phyloP scores from a whole-genome alignment of 2,329 filamentous ascomycete species.

The Clonostachys sp. region DNA sequence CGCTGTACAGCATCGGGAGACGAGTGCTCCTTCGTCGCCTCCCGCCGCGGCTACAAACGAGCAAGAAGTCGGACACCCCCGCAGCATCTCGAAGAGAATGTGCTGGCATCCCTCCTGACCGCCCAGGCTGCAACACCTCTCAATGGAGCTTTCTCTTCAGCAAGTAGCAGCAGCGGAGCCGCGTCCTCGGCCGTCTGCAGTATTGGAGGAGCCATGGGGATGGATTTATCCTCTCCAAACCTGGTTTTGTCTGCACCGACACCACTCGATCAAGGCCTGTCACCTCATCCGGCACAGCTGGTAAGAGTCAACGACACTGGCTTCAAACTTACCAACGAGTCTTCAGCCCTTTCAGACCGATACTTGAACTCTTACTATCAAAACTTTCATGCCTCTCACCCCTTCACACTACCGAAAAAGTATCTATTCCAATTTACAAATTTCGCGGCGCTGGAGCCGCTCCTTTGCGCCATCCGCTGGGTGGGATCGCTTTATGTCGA shows the following conservation, averaged over 20 bases:
- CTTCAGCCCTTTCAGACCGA: slow-evolving; percentile 34
- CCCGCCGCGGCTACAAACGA: slow-evolving; percentile 71
- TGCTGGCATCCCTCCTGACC: slow-evolving; percentile 7
- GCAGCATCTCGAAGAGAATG: slow-evolving; percentile 27
- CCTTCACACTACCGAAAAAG: slow-evolving; percentile 50
- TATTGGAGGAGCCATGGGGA: background rate
- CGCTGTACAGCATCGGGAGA: slow-evolving; percentile 56
- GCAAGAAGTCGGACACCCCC: slow-evolving; percentile 11
- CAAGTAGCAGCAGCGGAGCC: no score
- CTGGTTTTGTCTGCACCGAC: background rate
- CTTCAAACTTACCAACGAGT: background rate
- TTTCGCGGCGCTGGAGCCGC: slow-evolving; percentile 39
- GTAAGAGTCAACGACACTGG: background rate
- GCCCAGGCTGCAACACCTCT: background rate
- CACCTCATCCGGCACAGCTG: no score
- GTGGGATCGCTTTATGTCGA: slow-evolving; percentile 52
- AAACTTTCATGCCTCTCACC: slow-evolving; percentile 53
- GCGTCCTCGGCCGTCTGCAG: no score
- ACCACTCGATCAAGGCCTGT: background rate
- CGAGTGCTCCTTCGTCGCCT: slow-evolving; percentile 69
- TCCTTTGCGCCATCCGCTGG: slow-evolving; percentile 51
- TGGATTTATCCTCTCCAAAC: background rate
- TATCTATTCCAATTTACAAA: slow-evolving; percentile 42
- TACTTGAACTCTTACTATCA: slow-evolving; percentile 55
- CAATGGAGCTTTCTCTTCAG: background rate